Evolutionary conservation across 495 filamentous ascomycete genomes (phyloP), one percentile per base, ranked within the genome.

Genomic region (Penicillium coprophilum): DNA sequence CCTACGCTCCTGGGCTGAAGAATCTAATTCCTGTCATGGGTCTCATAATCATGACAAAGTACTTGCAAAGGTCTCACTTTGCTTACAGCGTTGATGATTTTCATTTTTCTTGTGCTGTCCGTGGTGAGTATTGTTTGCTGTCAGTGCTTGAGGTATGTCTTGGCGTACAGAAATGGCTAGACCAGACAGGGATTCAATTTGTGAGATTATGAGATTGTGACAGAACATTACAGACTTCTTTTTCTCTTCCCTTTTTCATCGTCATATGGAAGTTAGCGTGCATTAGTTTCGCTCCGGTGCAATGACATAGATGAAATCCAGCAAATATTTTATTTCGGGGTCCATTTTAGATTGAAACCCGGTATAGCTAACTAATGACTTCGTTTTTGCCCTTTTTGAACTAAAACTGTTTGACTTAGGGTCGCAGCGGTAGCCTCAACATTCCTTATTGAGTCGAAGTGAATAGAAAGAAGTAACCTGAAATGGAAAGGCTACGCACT

Each of bases 1-100:
- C 2, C 17, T 34, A 13, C 7, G 28, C 30, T 31, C 7, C 46
- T 30, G 30, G 46, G 36, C 36, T 12, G 4, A 10, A 9, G 13
- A 10, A 44, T 28, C 12, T 34, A 13, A 34, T 34, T 7, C 13
- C 13, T 15, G 13, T 15, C 6, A 17, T 13, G 10, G 23, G 32
- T 53, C n/a, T 17, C 17, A 43, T 53, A 53, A 44, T 53, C 50
- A 41, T 53, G 50, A 53, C 50, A 20, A 30, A 53, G 8, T 13
- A 10, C 21, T 30, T 43, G 9, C 21, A 27, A 50, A 32, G 31
- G 9, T 19, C 24, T 27, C 7, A 28, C 34, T 23, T 23, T 17
- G 39, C 50, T 32, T 43, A 40, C 17, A 32, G 1, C 36, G 4
- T 9, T 19, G n/a, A 13, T 40, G 27, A 43, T 31, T 24, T 11